Evolutionary conservation across 768 basidiomycete genomes (phyloP), one percentile per base, ranked within the genome.

Genomic region (Russula virescens): DNA sequence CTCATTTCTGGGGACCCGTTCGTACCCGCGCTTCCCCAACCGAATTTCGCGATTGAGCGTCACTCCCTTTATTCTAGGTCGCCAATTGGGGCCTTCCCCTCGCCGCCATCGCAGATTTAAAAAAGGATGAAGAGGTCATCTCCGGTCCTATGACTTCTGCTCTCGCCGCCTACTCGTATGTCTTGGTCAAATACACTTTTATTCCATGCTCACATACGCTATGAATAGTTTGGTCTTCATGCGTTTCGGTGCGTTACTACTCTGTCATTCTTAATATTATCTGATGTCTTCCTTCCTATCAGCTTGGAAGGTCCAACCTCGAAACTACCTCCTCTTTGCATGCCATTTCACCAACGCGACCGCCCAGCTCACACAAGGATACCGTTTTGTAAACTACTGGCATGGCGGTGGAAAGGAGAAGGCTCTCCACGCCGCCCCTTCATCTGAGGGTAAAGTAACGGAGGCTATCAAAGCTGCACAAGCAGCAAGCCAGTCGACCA

Each of bases 41-140:
- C 7, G 40, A 38, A 31, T 18, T 46, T 43, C 42, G 50, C 47
- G 40, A 51, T 46, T 60, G 31, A 54, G 63, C 45, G 28, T 28
- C 54, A 21, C n/a, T 40, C 34, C 26, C 62, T 65, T 69, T 38
- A 54, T 60, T 45, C 43, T 70, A 96, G 95, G 87, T 94, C 64
- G 96, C 96, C 64, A 99, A 99, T 79, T 99, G 96, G 91, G 96
- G 96, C 70, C 83, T 99, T 19, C 96, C 96, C 62, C 76, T 98
- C 43, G 96, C 96, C 70, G 96, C 96, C 47, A 78, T 99, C 48
- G 71, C 94, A 7, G 96, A 99, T 77, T 77, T 98, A 71, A 80
- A 77, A 66, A 97, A 94, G 72, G 94, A 98, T 83, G 94, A 97
- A 74, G 92, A 97, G 69, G 81, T 93, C 72, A 99, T 99, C 68